Conservation (phyloP, 2,329 filamentous ascomycete species). For the Stagonosporopsis chrysanthemi region DNA sequence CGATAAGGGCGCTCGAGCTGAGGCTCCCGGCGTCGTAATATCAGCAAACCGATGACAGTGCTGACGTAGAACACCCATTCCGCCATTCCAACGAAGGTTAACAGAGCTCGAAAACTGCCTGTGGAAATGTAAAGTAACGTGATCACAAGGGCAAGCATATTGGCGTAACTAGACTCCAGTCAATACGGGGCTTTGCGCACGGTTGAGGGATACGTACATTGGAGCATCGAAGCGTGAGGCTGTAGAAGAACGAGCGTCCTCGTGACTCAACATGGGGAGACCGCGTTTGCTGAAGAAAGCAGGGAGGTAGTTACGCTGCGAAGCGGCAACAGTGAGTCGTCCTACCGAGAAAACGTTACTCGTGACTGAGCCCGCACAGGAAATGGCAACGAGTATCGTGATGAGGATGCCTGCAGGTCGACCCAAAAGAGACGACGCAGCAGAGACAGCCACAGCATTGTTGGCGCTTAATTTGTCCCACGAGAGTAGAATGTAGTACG, state of each 20-base stretch:
- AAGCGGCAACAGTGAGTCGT: constrained; percentile 67
- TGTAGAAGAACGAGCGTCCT: constrained; percentile 5
- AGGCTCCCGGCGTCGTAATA: constrained; percentile 65
- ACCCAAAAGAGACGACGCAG: constrained; percentile 60
- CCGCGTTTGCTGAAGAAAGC: constrained; percentile 42
- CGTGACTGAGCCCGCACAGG: constrained; percentile 68
- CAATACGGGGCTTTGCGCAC: constrained; percentile 1
- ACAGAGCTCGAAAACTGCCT: constrained; percentile 66
- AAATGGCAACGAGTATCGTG: constrained; percentile 65
- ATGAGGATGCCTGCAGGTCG: constrained; percentile 61
- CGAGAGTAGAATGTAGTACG: constrained; percentile 69
- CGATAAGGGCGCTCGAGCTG: constrained; percentile 64
- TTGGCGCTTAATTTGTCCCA: constrained; percentile 66
- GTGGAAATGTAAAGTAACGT: constrained; percentile 66
- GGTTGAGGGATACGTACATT: constrained; percentile 29
- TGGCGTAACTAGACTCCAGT: constrained; percentile 36
- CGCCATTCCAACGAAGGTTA: constrained; percentile 59
- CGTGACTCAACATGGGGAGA: constrained; percentile 23
- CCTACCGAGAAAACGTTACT: constrained; percentile 70
- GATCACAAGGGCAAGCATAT: constrained; percentile 34
- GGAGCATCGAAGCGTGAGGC: constrained; percentile 41
- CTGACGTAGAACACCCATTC: constrained; percentile 70
- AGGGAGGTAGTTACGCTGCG: constrained; percentile 47
- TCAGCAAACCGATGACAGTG: constrained; percentile 65
- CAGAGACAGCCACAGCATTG: constrained; percentile 68